phyloP scores from a whole-genome alignment of 2,329 filamentous ascomycete genomes.

The Cladosporium velox region DNA sequence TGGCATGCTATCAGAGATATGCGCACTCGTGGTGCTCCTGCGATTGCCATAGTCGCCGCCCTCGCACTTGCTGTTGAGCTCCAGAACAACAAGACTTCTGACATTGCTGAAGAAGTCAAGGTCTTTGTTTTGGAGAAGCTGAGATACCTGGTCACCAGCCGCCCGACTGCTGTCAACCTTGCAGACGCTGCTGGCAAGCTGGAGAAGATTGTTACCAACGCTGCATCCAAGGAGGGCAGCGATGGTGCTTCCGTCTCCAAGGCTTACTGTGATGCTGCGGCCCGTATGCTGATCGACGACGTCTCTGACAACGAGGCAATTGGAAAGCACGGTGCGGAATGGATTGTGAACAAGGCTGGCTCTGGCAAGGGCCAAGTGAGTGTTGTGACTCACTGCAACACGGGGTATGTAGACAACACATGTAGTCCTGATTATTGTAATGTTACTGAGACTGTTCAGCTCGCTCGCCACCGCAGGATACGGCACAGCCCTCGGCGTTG shows the following conservation, averaged over 20 bases:
- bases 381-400: conserved; percentile 98
- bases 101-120: conserved; percentile 61
- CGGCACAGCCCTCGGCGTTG: conserved; percentile 90
- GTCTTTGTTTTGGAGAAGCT: conserved; percentile 73
- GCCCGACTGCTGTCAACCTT: conserved; percentile 93
- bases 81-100: conserved; percentile 54
- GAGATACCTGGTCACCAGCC: conserved; percentile 82
- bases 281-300: conserved; percentile 84
- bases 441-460: conserved; percentile 44
- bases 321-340: conserved; percentile 77
- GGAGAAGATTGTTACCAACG: conserved; percentile 62
- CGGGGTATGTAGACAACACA: conserved; percentile 60
- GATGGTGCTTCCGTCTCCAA: conserved; percentile 60
- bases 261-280: conserved; percentile 76
- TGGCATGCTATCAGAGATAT: conserved; percentile 83
- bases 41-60: conserved; percentile 96
- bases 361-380: conserved; percentile 59
- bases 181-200: conserved; percentile 85
- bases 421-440: not conserved
- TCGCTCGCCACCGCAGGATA: conserved; percentile 97
- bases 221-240: conserved; percentile 44
- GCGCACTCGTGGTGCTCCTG: conserved; percentile 80
- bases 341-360: conserved; percentile 67
- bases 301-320: conserved; percentile 85
- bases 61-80: conserved; percentile 86